Base-by-base conservation (phyloP, 179 eudicot genomes). In the Heliamphora pulchella region DNA sequence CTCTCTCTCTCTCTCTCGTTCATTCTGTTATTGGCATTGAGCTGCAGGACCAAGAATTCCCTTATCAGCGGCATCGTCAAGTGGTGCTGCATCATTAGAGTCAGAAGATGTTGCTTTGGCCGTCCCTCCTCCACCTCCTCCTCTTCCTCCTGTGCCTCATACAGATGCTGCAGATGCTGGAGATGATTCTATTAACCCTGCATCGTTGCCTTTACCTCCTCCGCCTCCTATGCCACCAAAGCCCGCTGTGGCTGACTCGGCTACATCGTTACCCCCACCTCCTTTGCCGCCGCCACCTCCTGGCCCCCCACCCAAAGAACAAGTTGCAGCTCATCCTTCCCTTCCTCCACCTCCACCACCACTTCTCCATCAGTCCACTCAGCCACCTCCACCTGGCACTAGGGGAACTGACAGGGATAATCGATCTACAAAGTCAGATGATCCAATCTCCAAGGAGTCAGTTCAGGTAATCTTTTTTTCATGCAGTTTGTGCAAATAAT, bases 231-330 rank as follows among this genome's bases (percentile, higher is more conserved):
- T 89, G 90, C 97, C 98, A 22, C 92, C 91, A 74, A 89, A 83
- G 76, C 94, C 92, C 71, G 81, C 87, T 64, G 83, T 84, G 77
- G 58, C 88, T 61, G 90, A 91, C 63, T 57, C 83, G 84, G 89
- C 86, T 48, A 18, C 91, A 43, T 79, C 90, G 57, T 86, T 94
- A 84, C 98, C 94, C 47, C 87, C 82, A 17, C 91, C 88, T 71
- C 90, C 93, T 43, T 85, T 89, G 66, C 93, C 96, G 4, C 97
- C 98, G 18, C 98, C 98, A n/a, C 97, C 97, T 82, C 95, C 97
- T 65, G 97, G 94, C 54, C 96, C 97, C 78, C 92, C 96, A 41
- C 90, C 97, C 61, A 89, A 88, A 82, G 94, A 91, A 55, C 88
- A 83, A 71, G 82, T 59, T 81, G 83, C 93, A 74, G 57, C 67